Base-by-base conservation (phyloP, 75 land plant genomes). In the Cryptomeria japonica region DNA sequence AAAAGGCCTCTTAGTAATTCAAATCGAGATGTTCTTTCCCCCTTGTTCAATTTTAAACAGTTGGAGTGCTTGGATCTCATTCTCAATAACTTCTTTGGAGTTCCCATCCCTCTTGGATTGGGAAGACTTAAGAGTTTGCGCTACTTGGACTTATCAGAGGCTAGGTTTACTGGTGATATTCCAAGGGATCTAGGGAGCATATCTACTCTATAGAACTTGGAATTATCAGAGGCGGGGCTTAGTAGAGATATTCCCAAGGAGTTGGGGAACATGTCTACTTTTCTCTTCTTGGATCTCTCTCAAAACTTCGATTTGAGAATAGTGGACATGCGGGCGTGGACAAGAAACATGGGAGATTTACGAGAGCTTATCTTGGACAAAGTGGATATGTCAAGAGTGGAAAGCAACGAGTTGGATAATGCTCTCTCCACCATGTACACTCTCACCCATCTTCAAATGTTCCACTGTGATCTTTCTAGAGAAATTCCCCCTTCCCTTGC, bases 161-260 rank as follows among this genome's bases (percentile, higher is more conserved):
- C 92, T 39, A 77, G 87, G 5, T 89, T 94, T 55, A 36, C 19
- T 32, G 91, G 93, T 2, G 49, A 42, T 2, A 76, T 93, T 83
- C 95, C 95, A 22, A 38, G 34, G 32, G 89, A 88, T 19, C 77
- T 91, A 7, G 93, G 94, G 34, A 89, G 90, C n/a, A n/a, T n/a
- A n/a, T n/a, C n/a, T n/a, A n/a, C n/a, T n/a, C n/a, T n/a, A n/a
- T n/a, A n/a, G n/a, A n/a, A n/a, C n/a, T n/a, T n/a, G n/a, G 86
- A 89, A 86, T 87, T 93, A 19, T 87, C 90, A 1, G 15, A 11
- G 0, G 80, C 92, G 34, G 83, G 87, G 5, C 88, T 94, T 55
- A 36, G n/a, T 32, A 91, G 93, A 6, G 49, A 42, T 2, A 76
- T 93, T 83, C 95, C 95, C 31, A 38, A 25, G 32, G 89, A 88